These are phyloP conservation scores for Hypoxylon crocopeplum DNA, from an alignment of 495 filamentous ascomycete species.

Conservation along the genomic window DNA sequence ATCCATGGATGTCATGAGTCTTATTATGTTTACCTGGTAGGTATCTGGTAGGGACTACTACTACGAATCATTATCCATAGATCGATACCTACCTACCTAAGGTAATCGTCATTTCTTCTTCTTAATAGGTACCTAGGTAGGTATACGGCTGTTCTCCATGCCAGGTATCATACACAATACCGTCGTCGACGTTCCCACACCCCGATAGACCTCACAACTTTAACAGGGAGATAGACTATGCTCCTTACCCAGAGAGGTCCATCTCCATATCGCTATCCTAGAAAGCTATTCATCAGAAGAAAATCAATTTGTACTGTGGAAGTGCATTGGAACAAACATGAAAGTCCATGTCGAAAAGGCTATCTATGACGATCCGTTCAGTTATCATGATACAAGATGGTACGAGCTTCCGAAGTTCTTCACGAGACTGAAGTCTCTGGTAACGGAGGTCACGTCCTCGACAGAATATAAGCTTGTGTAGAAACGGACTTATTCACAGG, in stretches of 20 bases:
- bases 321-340: slow-evolving; percentile 57
- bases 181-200: slow-evolving; percentile 4
- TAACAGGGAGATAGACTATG: slow-evolving; percentile 45
- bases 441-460: slow-evolving; percentile 48
- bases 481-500: slow-evolving; percentile 52
- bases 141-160: too few species aligned
- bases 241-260: slow-evolving; percentile 50
- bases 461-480: slow-evolving; percentile 46
- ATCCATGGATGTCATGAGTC: too few species aligned
- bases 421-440: slow-evolving; percentile 45
- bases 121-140: too few species aligned
- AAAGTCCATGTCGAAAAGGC: slow-evolving; percentile 53
- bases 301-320: slow-evolving; percentile 54
- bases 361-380: slow-evolving; percentile 58
- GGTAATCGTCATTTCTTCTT: too few species aligned
- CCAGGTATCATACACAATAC: too few species aligned
- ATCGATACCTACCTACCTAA: too few species aligned
- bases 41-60: too few species aligned
- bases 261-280: slow-evolving; percentile 41
- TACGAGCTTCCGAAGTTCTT: slow-evolving; percentile 57
- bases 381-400: slow-evolving; percentile 58
- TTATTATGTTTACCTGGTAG: too few species aligned
- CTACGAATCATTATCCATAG: too few species aligned
- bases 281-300: slow-evolving; percentile 48
- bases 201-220: slow-evolving; percentile 4